These are phyloP conservation scores for Colletotrichum zoysiae DNA, from an alignment of 2,329 filamentous ascomycete genomes.

Conservation along the genomic window DNA sequence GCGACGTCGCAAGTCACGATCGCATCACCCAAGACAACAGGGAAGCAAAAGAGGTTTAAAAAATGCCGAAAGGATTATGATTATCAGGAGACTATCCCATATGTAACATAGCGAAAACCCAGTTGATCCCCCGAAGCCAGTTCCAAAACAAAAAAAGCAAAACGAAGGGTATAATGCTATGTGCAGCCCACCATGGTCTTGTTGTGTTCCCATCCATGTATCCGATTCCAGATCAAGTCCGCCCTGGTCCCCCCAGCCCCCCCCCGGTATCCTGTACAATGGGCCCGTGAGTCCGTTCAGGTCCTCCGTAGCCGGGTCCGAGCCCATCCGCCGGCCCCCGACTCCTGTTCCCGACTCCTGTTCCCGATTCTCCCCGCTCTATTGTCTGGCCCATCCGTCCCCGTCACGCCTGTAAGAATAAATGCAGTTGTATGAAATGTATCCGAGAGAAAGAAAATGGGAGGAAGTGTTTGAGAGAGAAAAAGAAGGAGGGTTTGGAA, in stretches of 20 bases:
- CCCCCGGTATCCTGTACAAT: slow-evolving; percentile 9
- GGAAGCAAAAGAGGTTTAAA: not conserved
- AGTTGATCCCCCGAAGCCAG: slow-evolving; percentile 26
- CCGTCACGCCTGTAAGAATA: slow-evolving; percentile 15
- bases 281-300: not conserved
- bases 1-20: not conserved
- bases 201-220: slow-evolving; percentile 23
- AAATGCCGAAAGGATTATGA: slow-evolving; percentile 37
- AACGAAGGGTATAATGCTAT: slow-evolving; percentile 44
- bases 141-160: slow-evolving; percentile 23
- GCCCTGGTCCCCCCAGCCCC: slow-evolving; percentile 8
- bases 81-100: slow-evolving; percentile 43
- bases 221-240: slow-evolving; percentile 13
- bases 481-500: not conserved
- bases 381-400: not conserved
- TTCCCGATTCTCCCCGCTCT: slow-evolving; percentile 11
- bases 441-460: slow-evolving; percentile 1
- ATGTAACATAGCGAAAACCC: slow-evolving; percentile 37
- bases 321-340: not conserved
- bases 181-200: slow-evolving; percentile 39
- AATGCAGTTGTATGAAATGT: slow-evolving; percentile 37
- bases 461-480: not conserved
- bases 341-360: not conserved
- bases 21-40: not conserved
- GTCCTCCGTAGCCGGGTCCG: not conserved